Evolutionary conservation across 2,329 filamentous ascomycete genomes (phyloP).

Genomic region (Chaetothyriales sp.): DNA sequence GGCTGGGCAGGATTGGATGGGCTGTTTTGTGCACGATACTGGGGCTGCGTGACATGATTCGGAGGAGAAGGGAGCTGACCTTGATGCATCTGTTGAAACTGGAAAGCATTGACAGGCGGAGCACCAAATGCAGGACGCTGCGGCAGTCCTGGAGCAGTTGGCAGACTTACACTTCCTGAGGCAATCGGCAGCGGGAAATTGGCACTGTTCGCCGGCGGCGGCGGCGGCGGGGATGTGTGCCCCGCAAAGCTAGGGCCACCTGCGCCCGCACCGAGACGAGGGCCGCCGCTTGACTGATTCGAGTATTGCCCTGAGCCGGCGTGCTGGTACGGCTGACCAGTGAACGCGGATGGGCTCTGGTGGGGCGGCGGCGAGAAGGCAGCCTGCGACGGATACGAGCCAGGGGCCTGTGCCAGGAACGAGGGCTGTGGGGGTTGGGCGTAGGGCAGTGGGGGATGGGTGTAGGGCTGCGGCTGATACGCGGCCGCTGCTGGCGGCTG

Average conservation of each 20-base stretch:
- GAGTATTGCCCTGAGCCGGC: slow-evolving; percentile 23
- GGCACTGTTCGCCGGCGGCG: slow-evolving; percentile 25
- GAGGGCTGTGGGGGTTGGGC: slow-evolving; percentile 12
- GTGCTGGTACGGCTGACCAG: slow-evolving; percentile 25
- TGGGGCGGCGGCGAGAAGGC: slow-evolving; percentile 21
- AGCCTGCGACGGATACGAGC: slow-evolving; percentile 19
- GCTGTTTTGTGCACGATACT: slow-evolving; percentile 10
- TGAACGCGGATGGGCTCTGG: slow-evolving; percentile 22
- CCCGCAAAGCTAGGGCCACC: slow-evolving; percentile 28
- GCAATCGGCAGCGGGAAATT: slow-evolving; percentile 22
- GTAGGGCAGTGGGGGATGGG: slow-evolving; percentile 8
- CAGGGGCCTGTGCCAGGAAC: slow-evolving; percentile 11
- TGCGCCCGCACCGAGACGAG: slow-evolving; percentile 26
- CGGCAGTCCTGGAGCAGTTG: slow-evolving; percentile 44
- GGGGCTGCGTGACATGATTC: slow-evolving; percentile 14
- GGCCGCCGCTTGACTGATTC: slow-evolving; percentile 19
- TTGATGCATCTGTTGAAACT: slow-evolving; percentile 46
- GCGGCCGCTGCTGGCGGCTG: slow-evolving; percentile 9
- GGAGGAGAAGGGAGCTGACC: slow-evolving; percentile 31
- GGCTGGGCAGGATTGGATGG: slow-evolving; percentile 11
- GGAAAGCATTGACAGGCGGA: slow-evolving; percentile 38
- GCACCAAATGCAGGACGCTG: slow-evolving; percentile 46
- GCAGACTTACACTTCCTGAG: slow-evolving; percentile 42
- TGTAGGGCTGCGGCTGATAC: slow-evolving; percentile 10
- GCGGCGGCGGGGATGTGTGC: slow-evolving; percentile 29